phyloP scores from a whole-genome alignment of 1,284 basidiomycete species.

The Mrakiaceae sp. region DNA sequence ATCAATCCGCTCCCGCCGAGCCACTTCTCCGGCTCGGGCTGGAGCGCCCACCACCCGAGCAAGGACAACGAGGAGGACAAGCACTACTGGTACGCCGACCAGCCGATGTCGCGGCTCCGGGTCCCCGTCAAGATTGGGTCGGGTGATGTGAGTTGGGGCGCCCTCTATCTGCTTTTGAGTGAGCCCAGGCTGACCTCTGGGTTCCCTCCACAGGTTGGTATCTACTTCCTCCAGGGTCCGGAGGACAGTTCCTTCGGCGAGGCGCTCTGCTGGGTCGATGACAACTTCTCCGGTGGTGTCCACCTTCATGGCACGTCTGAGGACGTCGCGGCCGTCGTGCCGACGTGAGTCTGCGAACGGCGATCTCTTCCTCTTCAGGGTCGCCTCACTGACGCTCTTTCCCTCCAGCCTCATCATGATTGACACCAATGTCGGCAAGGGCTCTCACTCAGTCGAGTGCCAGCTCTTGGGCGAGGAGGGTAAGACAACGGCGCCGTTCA shows the following conservation, averaged over 20 bases:
- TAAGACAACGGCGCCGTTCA: conserved; percentile 53
- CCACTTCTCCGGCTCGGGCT: conserved; percentile 80
- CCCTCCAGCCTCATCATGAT: conserved; percentile 55
- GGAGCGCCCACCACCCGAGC: conserved; percentile 62
- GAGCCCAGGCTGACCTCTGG: conserved; percentile 35
- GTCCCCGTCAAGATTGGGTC: conserved; percentile 61
- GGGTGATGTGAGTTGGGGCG: conserved; percentile 56
- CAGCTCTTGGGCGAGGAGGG: conserved; percentile 68
- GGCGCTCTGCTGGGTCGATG: conserved; percentile 44
- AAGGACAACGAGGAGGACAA: conserved; percentile 41
- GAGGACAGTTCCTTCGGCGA: conserved; percentile 32
- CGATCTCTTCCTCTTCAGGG: neutral
- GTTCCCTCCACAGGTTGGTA: conserved; percentile 46
- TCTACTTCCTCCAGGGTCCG: conserved; percentile 40
- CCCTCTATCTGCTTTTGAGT: neutral
- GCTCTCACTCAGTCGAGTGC: conserved; percentile 79
- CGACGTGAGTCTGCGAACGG: conserved; percentile 31
- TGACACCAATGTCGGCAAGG: conserved; percentile 59
- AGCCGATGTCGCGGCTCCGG: conserved; percentile 62
- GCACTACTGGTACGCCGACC: conserved; percentile 79
- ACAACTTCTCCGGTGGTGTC: conserved; percentile 39
- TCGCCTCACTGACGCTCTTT: conserved; percentile 1
- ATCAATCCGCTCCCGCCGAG: conserved; percentile 84
- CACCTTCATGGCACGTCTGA: conserved; percentile 36
- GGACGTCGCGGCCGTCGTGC: conserved; percentile 35